Evolutionary conservation across 495 filamentous ascomycete species (phyloP).

Genomic region (Tuber indicum): DNA sequence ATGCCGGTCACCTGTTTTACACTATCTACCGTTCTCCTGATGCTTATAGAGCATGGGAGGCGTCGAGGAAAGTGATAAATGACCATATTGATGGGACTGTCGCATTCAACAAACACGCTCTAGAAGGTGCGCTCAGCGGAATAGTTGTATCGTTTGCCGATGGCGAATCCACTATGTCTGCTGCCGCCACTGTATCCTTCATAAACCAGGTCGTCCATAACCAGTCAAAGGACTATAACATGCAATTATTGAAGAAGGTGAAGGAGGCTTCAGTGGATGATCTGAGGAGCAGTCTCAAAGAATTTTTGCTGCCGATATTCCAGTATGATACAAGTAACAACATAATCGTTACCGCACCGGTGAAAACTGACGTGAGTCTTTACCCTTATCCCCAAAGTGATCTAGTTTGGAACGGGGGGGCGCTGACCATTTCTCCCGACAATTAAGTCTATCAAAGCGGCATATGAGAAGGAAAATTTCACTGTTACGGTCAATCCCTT

Average conservation of each 20-base stretch:
- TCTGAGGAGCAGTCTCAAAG: slow-evolving; percentile 65
- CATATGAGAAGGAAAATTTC: slow-evolving; percentile 69
- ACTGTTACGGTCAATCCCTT: slow-evolving; percentile 67
- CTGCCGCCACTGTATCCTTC: slow-evolving; percentile 74
- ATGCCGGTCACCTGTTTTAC: slow-evolving; percentile 72
- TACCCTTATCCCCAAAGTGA: neutral
- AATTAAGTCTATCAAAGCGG: slow-evolving; percentile 59
- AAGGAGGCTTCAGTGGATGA: slow-evolving; percentile 68
- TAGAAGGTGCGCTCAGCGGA: slow-evolving; percentile 84
- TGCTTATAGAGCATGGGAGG: slow-evolving; percentile 75
- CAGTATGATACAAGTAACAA: slow-evolving; percentile 68
- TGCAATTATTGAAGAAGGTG: slow-evolving; percentile 67
- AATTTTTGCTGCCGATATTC: slow-evolving; percentile 73
- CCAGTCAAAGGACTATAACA: slow-evolving; percentile 70
- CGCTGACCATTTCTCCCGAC: slow-evolving; percentile 16
- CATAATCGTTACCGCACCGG: slow-evolving; percentile 78
- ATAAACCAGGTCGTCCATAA: slow-evolving; percentile 69
- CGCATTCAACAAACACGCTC: slow-evolving; percentile 67
- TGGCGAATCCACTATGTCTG: slow-evolving; percentile 72
- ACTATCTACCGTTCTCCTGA: slow-evolving; percentile 84
- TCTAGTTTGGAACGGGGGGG: neutral
- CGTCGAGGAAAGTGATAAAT: slow-evolving; percentile 66
- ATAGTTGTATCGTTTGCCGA: slow-evolving; percentile 80
- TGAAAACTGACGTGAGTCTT: slow-evolving; percentile 69
- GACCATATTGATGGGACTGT: slow-evolving; percentile 56